Evolutionary conservation across 2,329 filamentous ascomycete species (phyloP).

Genomic region (Ceratocystis huliohia): DNA sequence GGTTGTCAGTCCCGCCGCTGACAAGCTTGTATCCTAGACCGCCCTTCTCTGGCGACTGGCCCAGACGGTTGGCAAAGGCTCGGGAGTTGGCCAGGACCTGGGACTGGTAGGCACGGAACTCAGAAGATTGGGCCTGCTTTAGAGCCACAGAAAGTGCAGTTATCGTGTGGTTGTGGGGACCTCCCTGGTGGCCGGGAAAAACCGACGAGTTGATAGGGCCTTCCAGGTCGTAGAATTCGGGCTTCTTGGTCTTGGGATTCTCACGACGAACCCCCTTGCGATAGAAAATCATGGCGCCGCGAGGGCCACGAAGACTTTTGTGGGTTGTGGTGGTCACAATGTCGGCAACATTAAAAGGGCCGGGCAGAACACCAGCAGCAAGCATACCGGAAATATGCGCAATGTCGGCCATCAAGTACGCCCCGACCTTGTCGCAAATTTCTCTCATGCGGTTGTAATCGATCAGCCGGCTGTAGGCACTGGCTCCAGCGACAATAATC

Average conservation of each 20-base stretch:
- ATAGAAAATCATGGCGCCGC: slow-evolving; percentile 98
- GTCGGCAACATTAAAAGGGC: slow-evolving; percentile 80
- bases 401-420: slow-evolving; percentile 91
- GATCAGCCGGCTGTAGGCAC: slow-evolving; percentile 89
- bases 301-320: slow-evolving; percentile 88
- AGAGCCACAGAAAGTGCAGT: slow-evolving; percentile 87
- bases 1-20: slow-evolving; percentile 90
- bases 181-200: slow-evolving; percentile 95
- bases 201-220: slow-evolving; percentile 89
- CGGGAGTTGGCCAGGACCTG: slow-evolving; percentile 85
- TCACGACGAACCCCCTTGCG: slow-evolving; percentile 76
- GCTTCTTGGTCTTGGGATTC: slow-evolving; percentile 73
- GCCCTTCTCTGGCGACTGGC: slow-evolving; percentile 57
- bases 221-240: slow-evolving; percentile 82
- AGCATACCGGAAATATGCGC: slow-evolving; percentile 93
- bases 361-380: slow-evolving; percentile 79
- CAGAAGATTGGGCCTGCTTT: slow-evolving; percentile 77
- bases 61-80: slow-evolving; percentile 59
- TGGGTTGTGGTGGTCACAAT: slow-evolving; percentile 97
- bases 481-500: slow-evolving; percentile 87
- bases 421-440: slow-evolving; percentile 80
- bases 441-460: slow-evolving; percentile 88
- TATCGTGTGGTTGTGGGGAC: slow-evolving; percentile 98
- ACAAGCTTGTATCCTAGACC: slow-evolving; percentile 80
- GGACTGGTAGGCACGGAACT: slow-evolving; percentile 87